These are phyloP conservation scores for Zymoseptoria tritici DNA, from an alignment of 2,329 filamentous ascomycete species.

Conservation along the genomic window DNA sequence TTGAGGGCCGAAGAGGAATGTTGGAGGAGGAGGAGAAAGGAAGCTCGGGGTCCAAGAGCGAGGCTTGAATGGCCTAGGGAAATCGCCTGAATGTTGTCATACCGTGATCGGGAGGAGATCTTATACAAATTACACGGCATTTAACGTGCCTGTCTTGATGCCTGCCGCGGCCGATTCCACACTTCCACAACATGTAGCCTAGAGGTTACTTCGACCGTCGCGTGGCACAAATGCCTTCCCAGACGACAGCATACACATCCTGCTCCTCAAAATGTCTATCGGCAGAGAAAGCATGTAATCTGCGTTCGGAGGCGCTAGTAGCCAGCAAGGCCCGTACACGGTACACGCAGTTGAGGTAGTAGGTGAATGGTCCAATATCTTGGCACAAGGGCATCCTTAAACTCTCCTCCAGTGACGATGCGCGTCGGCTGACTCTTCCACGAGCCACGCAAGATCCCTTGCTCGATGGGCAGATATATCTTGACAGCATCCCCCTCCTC, in stretches of 20 bases:
- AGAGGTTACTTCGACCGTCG: background rate
- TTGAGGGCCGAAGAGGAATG: constrained; percentile 74
- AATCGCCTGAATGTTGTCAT: background rate
- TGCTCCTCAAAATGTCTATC: too few species aligned
- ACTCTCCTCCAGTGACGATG: background rate
- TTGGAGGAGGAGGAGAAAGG: constrained; percentile 63
- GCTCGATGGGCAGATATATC: background rate
- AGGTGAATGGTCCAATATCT: background rate
- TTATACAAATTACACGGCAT: background rate
- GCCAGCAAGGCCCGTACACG: too few species aligned
- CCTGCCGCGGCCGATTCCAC: background rate
- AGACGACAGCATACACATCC: too few species aligned
- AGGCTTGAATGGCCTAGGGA: background rate
- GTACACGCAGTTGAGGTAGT: too few species aligned
- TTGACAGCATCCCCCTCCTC: background rate
- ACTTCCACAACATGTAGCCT: background rate
- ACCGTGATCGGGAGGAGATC: background rate
- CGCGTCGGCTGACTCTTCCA: background rate
- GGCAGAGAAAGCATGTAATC: too few species aligned
- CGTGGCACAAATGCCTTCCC: too few species aligned
- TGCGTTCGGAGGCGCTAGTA: too few species aligned
- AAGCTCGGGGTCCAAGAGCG: background rate
- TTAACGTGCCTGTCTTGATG: background rate
- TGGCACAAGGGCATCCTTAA: background rate
- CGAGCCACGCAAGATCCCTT: background rate